Percentiles rank a stretch among this genome's conserved stretches.
Conservation (phyloP, 2,329 filamentous ascomycete species). For the Fusarium metavorans region DNA sequence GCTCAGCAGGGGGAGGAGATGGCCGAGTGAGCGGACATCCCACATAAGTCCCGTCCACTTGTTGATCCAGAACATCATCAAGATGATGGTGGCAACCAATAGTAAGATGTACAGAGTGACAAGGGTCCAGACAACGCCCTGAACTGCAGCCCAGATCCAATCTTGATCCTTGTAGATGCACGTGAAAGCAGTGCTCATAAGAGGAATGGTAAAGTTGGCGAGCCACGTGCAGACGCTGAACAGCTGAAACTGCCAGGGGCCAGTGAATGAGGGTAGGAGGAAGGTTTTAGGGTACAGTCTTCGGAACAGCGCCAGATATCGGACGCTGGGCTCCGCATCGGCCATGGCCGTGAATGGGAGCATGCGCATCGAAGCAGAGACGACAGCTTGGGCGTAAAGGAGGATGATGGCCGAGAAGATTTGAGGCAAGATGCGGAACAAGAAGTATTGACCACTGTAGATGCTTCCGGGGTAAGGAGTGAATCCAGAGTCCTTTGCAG, state of each 20-base stretch:
- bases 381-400: slow-evolving; percentile 81
- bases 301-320: slow-evolving; percentile 75
- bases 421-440: slow-evolving; percentile 88
- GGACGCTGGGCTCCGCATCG: slow-evolving; percentile 68
- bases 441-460: slow-evolving; percentile 81
- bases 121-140: slow-evolving; percentile 82
- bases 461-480: slow-evolving; percentile 74
- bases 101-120: slow-evolving; percentile 80
- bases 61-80: slow-evolving; percentile 74
- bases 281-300: slow-evolving; percentile 78
- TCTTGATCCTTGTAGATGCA: slow-evolving; percentile 66
- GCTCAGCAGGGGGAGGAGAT: slow-evolving; percentile 82
- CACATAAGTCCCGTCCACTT: slow-evolving; percentile 82
- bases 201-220: slow-evolving; percentile 81
- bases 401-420: slow-evolving; percentile 78
- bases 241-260: slow-evolving; percentile 74
- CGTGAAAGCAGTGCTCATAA: slow-evolving; percentile 83
- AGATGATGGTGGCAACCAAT: slow-evolving; percentile 61
- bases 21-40: slow-evolving; percentile 86
- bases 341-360: slow-evolving; percentile 85
- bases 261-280: slow-evolving; percentile 67
- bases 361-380: slow-evolving; percentile 79
- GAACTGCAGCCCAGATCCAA: slow-evolving; percentile 86
- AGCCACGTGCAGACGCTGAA: slow-evolving; percentile 81
- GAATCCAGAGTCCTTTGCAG: slow-evolving; percentile 71